Conservation (phyloP, 768 basidiomycete species). For the Collybia mongolica region DNA sequence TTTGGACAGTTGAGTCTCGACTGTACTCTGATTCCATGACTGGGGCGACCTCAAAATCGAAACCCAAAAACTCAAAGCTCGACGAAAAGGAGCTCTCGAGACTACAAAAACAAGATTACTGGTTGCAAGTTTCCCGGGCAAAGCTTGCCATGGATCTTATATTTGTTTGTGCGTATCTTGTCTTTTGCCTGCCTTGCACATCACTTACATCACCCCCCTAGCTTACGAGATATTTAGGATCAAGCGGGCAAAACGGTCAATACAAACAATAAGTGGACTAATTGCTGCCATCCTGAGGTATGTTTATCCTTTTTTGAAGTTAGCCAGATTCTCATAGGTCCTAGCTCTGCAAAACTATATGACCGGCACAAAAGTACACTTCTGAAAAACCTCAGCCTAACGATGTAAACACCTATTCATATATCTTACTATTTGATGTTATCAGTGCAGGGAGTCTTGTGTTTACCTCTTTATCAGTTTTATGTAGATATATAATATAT, state of each 20-base stretch:
- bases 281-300: constrained; percentile 75
- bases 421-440: background rate
- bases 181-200: constrained; percentile 12
- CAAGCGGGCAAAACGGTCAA: constrained; percentile 54
- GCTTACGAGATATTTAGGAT: constrained; percentile 81
- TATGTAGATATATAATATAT: constrained; percentile 4
- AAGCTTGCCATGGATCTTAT: constrained; percentile 85
- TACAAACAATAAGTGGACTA: constrained; percentile 69
- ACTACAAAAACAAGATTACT: constrained; percentile 70
- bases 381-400: constrained; percentile 42
- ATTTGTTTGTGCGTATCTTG: constrained; percentile 67
- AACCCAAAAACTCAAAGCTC: constrained; percentile 51
- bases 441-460: background rate
- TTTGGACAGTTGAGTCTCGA: constrained; percentile 61
- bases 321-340: constrained; percentile 11
- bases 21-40: constrained; percentile 73
- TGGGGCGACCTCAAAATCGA: constrained; percentile 69
- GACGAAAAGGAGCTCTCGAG: constrained; percentile 72
- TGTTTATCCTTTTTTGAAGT: constrained; percentile 1
- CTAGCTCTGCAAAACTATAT: constrained; percentile 71
- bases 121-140: constrained; percentile 66
- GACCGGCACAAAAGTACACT: constrained; percentile 67
- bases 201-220: constrained; percentile 25
- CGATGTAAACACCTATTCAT: background rate
- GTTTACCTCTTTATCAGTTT: background rate